Percentiles rank a stretch among this genome's conserved stretches.
These are phyloP conservation scores for Cyamopsis tetragonoloba DNA, from an alignment of 306 rosid species.

Conservation along the genomic window DNA sequence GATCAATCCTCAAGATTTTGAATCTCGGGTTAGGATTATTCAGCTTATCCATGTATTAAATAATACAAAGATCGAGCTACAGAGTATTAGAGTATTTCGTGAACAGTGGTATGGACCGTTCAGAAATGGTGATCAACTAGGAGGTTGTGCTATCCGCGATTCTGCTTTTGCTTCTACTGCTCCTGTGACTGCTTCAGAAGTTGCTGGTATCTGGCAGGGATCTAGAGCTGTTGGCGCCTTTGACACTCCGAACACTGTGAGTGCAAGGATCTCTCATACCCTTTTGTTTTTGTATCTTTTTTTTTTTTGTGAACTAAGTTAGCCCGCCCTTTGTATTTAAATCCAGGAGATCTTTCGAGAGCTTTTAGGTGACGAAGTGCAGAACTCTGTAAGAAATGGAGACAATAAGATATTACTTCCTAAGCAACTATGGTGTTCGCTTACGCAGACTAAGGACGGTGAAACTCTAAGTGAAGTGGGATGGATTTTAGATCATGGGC, in stretches of 20 bases:
- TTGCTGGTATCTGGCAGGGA: slow-evolving; percentile 74
- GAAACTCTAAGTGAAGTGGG: slow-evolving; percentile 72
- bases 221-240: slow-evolving; percentile 46
- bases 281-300: neutral
- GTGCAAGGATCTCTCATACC: slow-evolving; percentile 28
- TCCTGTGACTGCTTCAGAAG: slow-evolving; percentile 57
- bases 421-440: slow-evolving; percentile 84
- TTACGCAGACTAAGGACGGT: slow-evolving; percentile 50
- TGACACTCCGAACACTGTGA: slow-evolving; percentile 45
- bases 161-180: slow-evolving; percentile 84
- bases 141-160: slow-evolving; percentile 87
- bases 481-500: slow-evolving; percentile 74
- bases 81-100: slow-evolving; percentile 56
- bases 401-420: slow-evolving; percentile 62
- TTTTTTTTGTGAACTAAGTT: slow-evolving; percentile 9
- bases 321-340: slow-evolving; percentile 1
- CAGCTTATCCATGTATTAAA: slow-evolving; percentile 44
- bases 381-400: slow-evolving; percentile 56
- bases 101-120: slow-evolving; percentile 99
- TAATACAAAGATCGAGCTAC: slow-evolving; percentile 40
- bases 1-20: slow-evolving; percentile 73
- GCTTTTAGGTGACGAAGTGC: slow-evolving; percentile 34
- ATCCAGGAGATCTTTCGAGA: slow-evolving; percentile 49
- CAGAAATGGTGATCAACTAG: slow-evolving; percentile 93
- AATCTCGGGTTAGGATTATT: slow-evolving; percentile 82